Evolutionary conservation across 2,329 filamentous ascomycete genomes (phyloP).

Genomic region (Aureobasidium sp.): DNA sequence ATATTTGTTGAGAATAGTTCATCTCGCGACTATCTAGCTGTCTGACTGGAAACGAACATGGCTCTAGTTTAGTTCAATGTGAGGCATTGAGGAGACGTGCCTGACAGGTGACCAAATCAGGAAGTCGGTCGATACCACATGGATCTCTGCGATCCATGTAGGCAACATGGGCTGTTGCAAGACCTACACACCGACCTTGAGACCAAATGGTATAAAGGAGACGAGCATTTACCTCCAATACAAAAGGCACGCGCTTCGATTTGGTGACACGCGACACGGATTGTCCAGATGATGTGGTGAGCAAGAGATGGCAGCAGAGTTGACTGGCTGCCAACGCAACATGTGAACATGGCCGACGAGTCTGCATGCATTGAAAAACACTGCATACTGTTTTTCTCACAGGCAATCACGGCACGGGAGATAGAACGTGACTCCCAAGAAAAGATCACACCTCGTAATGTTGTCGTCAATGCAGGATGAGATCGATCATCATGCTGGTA

Average conservation of each 20-base stretch:
- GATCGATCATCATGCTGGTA: not conserved
- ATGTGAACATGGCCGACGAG: conserved; percentile 2
- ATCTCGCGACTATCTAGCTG: too few species aligned
- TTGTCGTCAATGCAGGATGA: conserved; percentile 5
- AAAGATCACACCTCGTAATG: not conserved
- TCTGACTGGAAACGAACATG: too few species aligned
- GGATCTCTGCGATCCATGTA: too few species aligned
- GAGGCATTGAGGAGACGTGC: not conserved
- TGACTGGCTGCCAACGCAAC: not conserved
- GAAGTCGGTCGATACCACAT: too few species aligned
- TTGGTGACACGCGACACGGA: conserved; percentile 7
- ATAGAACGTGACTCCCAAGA: not conserved
- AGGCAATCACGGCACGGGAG: not conserved
- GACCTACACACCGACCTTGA: not conserved
- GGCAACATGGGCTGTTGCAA: not conserved
- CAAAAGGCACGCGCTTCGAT: not conserved
- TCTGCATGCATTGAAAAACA: conserved; percentile 1
- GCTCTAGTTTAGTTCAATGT: too few species aligned
- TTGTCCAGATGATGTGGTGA: not conserved
- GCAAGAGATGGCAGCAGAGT: not conserved
- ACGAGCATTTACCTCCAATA: not conserved
- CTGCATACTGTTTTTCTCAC: not conserved
- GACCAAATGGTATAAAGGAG: not conserved
- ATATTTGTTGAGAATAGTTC: too few species aligned
- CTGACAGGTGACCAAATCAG: not conserved